These are phyloP conservation scores for Trichoderma simmonsii DNA, from an alignment of 2,329 filamentous ascomycete genomes.

Conservation along the genomic window DNA sequence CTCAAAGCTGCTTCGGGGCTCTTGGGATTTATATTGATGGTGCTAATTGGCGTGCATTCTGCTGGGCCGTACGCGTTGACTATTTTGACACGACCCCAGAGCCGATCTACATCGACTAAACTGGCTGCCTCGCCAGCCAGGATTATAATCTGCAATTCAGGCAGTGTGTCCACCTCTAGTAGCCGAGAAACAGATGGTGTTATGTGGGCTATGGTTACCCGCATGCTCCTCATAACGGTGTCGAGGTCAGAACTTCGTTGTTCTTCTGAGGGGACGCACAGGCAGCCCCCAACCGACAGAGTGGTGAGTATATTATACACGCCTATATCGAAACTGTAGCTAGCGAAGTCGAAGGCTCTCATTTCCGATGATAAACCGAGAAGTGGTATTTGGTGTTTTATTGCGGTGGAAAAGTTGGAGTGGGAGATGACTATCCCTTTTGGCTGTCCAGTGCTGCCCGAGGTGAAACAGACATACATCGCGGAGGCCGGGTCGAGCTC, in stretches of 20 bases:
- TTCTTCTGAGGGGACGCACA: slow-evolving; percentile 16
- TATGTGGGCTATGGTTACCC: neutral
- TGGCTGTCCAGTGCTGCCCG: slow-evolving; percentile 26
- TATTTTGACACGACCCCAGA: slow-evolving; percentile 14
- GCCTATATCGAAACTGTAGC: slow-evolving; percentile 4
- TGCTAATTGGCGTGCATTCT: slow-evolving; percentile 19
- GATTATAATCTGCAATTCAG: neutral
- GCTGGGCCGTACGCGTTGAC: slow-evolving; percentile 24
- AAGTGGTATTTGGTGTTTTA: no score
- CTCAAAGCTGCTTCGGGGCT: no score
- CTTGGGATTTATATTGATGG: neutral
- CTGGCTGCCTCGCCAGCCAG: neutral
- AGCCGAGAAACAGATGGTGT: neutral
- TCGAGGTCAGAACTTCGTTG: neutral
- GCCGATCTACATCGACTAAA: slow-evolving; percentile 10
- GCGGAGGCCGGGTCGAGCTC: neutral
- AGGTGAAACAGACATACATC: slow-evolving; percentile 26
- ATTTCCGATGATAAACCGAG: neutral
- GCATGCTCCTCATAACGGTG: neutral
- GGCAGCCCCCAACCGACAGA: slow-evolving; percentile 2
- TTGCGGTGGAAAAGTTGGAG: neutral
- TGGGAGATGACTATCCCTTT: slow-evolving; percentile 24
- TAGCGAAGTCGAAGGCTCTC: neutral
- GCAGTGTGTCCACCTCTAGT: neutral
- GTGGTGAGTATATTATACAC: slow-evolving; percentile 6